phyloP scores from a whole-genome alignment of 495 filamentous ascomycete genomes.

The Xylaria intraflava region DNA sequence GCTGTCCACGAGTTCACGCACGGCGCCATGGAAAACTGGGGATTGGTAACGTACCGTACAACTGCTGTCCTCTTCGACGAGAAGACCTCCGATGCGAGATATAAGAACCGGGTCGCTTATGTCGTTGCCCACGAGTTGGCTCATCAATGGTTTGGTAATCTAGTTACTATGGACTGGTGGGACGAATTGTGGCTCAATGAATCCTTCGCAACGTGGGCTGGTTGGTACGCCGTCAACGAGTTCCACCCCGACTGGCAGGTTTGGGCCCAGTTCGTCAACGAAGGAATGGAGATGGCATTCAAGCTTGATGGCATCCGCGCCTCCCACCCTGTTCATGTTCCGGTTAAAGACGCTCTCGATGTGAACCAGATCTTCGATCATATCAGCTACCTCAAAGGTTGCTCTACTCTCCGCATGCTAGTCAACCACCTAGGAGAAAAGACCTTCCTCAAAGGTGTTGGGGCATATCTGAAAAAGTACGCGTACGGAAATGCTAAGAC shows the following conservation, averaged over 20 bases:
- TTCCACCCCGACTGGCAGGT: slow-evolving; percentile 93
- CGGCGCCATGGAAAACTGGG: slow-evolving; percentile 76
- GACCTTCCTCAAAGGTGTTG: slow-evolving; percentile 81
- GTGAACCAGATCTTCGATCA: slow-evolving; percentile 95
- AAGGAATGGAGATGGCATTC: slow-evolving; percentile 86
- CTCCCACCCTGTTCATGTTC: slow-evolving; percentile 92
- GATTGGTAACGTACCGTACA: slow-evolving; percentile 89
- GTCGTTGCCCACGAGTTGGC: slow-evolving; percentile 93
- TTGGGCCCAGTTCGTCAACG: slow-evolving; percentile 92
- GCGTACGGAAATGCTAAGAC: slow-evolving; percentile 93
- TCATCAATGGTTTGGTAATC: slow-evolving; percentile 98
- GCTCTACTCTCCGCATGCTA: slow-evolving; percentile 91
- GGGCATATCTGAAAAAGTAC: slow-evolving; percentile 79
- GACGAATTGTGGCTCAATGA: slow-evolving; percentile 96
- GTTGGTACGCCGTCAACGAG: slow-evolving; percentile 87
- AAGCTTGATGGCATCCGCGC: slow-evolving; percentile 78
- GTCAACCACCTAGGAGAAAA: slow-evolving; percentile 77
- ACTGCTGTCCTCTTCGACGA: slow-evolving; percentile 91
- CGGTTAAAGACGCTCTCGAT: slow-evolving; percentile 80
- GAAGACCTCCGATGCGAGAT: slow-evolving; percentile 76
- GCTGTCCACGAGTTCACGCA: slow-evolving; percentile 89
- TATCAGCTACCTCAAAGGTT: slow-evolving; percentile 94
- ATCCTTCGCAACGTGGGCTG: slow-evolving; percentile 97
- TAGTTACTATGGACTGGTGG: slow-evolving; percentile 89
- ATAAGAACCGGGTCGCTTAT: slow-evolving; percentile 87